A percentile compares a stretch with the other conserved stretches of the same genome.
phyloP scores from a whole-genome alignment of 495 filamentous ascomycete species.

The Baudoinia panamericana region DNA sequence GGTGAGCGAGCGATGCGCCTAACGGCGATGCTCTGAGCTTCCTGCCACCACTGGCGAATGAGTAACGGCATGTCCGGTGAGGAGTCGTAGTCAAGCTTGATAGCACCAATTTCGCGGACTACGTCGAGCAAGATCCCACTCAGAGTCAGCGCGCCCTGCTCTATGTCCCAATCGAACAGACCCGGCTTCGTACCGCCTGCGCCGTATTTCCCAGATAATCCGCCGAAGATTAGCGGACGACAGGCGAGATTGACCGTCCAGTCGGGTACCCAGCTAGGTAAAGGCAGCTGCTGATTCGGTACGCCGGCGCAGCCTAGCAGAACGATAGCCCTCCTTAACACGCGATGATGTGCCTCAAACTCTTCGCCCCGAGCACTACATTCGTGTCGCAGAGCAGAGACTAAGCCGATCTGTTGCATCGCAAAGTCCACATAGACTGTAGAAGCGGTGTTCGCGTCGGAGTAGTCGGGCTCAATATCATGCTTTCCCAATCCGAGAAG shows the following conservation, averaged over 20 bases:
- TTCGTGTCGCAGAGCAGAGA: neutral
- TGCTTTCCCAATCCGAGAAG: conserved; percentile 16
- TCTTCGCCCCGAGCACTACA: neutral
- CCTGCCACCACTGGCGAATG: conserved; percentile 13
- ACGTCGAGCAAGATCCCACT: conserved; percentile 16
- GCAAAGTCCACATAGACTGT: conserved; percentile 16
- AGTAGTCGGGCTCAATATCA: conserved; percentile 18
- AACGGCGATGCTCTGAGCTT: conserved; percentile 14
- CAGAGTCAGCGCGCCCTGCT: conserved; percentile 9
- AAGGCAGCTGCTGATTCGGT: conserved; percentile 11
- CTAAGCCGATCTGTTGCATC: conserved; percentile 14
- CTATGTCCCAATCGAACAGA: conserved; percentile 9
- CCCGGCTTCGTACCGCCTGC: conserved; percentile 12
- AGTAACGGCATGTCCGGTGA: neutral
- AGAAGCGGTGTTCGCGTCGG: conserved; percentile 1
- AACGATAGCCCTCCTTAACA: conserved; percentile 12
- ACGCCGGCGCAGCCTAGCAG: conserved; percentile 13
- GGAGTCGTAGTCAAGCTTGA: conserved; percentile 3
- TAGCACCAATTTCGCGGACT: conserved; percentile 3
- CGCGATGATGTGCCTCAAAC: neutral
- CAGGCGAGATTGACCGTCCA: conserved; percentile 12
- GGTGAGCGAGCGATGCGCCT: conserved; percentile 14
- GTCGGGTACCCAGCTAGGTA: conserved; percentile 18
- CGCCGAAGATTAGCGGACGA: conserved; percentile 15
- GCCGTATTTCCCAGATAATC: neutral